Evolutionary conservation across 108 stramenopile species (phyloP).

Genomic region (Licmophora abbreviata): DNA sequence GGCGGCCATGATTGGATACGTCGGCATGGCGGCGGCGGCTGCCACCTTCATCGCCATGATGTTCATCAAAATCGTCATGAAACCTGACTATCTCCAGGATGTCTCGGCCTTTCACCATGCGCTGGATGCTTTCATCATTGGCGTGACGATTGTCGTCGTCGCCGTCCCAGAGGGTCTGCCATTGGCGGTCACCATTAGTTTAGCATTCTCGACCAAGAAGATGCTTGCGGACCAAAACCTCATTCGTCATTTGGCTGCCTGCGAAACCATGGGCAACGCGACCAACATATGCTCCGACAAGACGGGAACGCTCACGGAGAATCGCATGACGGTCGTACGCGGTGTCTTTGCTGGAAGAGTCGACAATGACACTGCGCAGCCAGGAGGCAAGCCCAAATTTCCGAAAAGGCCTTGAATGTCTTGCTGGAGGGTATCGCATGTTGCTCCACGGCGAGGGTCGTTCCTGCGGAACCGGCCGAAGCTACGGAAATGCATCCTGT

Average conservation of each 20-base stretch:
- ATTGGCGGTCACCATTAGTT: constrained; percentile 87
- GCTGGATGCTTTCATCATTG: constrained; percentile 84
- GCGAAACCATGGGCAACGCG: constrained; percentile 97
- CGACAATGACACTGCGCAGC: constrained; percentile 29
- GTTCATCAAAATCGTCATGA: constrained; percentile 49
- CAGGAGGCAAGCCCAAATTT: constrained; percentile 11
- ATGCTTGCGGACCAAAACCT: constrained; percentile 89
- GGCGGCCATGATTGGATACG: constrained; percentile 80
- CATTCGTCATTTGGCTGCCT: constrained; percentile 88
- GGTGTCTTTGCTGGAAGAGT: constrained; percentile 47
- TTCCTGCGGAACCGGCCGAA: constrained; percentile 24
- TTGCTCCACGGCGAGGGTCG: constrained; percentile 51
- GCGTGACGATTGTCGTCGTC: constrained; percentile 92
- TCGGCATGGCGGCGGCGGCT: constrained; percentile 72
- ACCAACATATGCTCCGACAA: constrained; percentile 95
- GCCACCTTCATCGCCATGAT: constrained; percentile 79
- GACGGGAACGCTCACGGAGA: constrained; percentile 83
- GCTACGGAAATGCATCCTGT: constrained; percentile 12
- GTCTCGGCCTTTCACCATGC: constrained; percentile 37
- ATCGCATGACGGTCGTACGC: constrained; percentile 79
- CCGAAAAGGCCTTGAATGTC: constrained; percentile 23
- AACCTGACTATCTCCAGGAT: constrained; percentile 39
- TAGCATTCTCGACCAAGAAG: constrained; percentile 84
- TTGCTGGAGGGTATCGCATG: constrained; percentile 52
- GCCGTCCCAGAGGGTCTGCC: constrained; percentile 96